phyloP scores from a whole-genome alignment of 352 stramenopile genomes.

The Pythium aphanidermatum region DNA sequence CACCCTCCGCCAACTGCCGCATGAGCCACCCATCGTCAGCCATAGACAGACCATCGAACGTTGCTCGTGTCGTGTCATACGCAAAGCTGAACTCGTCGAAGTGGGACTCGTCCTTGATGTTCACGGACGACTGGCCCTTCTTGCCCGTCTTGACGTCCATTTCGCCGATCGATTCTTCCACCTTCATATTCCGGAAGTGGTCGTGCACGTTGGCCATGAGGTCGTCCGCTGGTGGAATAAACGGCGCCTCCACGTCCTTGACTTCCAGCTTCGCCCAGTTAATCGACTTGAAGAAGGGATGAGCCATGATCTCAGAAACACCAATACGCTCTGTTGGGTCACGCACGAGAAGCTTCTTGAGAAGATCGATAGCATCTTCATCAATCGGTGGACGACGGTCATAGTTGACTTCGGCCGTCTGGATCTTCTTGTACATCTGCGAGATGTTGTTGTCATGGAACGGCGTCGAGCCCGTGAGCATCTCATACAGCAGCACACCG shows the following conservation, averaged over 20 bases:
- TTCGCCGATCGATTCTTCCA: constrained; percentile 75
- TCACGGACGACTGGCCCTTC: constrained; percentile 34
- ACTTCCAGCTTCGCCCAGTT: constrained; percentile 67
- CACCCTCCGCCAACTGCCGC: constrained; percentile 69
- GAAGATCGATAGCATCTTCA: constrained; percentile 54
- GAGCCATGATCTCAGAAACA: constrained; percentile 48
- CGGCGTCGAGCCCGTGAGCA: constrained; percentile 83
- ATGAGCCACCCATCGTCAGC: constrained; percentile 81
- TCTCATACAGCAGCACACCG: constrained; percentile 87
- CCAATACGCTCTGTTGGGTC: constrained; percentile 62
- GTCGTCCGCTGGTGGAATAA: constrained; percentile 71
- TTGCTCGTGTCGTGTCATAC: constrained; percentile 72
- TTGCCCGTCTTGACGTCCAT: constrained; percentile 55
- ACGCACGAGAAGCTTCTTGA: constrained; percentile 72
- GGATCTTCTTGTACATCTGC: constrained; percentile 88
- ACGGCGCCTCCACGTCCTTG: constrained; percentile 79
- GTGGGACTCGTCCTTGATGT: constrained; percentile 53
- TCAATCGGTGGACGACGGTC: constrained; percentile 60
- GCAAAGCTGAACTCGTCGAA: constrained; percentile 88
- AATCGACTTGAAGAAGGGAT: constrained; percentile 68
- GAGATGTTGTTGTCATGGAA: constrained; percentile 86
- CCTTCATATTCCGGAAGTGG: constrained; percentile 87
- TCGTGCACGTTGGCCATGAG: constrained; percentile 86
- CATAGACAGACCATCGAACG: constrained; percentile 76
- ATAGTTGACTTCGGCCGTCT: constrained; percentile 82